phyloP scores from a whole-genome alignment of 139 green algal genomes.

The Ettlia oleoabundans region DNA sequence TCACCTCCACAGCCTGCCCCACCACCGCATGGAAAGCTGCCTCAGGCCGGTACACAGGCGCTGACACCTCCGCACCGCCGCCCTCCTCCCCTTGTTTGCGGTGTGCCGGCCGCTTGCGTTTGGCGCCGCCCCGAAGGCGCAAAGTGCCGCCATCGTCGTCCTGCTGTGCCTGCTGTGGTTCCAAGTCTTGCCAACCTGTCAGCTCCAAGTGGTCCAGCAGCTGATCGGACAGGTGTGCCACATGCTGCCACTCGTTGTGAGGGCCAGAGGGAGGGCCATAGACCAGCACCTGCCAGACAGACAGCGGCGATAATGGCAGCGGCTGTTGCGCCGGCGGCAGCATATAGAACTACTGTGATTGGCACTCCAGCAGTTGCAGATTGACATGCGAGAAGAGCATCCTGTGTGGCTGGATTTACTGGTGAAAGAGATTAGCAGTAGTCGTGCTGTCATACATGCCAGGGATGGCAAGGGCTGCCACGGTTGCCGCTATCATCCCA shows the following conservation, averaged over 20 bases:
- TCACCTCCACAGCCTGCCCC: constrained; percentile 28
- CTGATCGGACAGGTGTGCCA: constrained; percentile 28
- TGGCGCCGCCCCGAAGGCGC: constrained; percentile 24
- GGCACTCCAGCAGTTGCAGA: too few relatives aligned
- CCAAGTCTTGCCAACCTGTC: constrained; percentile 24
- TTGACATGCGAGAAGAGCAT: too few relatives aligned
- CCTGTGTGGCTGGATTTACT: too few relatives aligned
- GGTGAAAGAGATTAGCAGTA: too few relatives aligned
- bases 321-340: too few relatives aligned
- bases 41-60: neutral
- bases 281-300: constrained; percentile 46
- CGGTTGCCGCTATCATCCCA: too few relatives aligned
- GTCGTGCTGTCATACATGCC: too few relatives aligned
- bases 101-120: neutral
- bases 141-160: constrained; percentile 1
- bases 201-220: constrained; percentile 39
- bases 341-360: too few relatives aligned
- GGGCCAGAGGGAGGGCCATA: constrained; percentile 40
- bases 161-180: neutral
- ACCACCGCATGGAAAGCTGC: neutral
- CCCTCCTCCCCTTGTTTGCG: constrained; percentile 10
- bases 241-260: constrained; percentile 41
- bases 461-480: too few relatives aligned
- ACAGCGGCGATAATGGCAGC: neutral
- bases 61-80: too few relatives aligned